These are phyloP conservation scores for Rosa multiflora DNA, from an alignment of 306 rosid species.

Conservation along the genomic window DNA sequence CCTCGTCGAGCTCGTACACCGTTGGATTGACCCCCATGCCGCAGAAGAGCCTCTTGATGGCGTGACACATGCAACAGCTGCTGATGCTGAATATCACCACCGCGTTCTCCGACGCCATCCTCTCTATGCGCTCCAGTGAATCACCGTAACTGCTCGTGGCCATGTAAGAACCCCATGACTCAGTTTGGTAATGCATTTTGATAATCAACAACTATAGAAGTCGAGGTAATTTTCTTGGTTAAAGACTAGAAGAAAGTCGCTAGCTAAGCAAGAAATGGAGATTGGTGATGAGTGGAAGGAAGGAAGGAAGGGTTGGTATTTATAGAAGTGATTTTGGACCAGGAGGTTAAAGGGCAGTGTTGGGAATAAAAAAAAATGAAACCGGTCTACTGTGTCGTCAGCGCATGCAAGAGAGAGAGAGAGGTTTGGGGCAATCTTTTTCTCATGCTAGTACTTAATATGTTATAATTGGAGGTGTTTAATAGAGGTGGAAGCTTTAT, in stretches of 20 bases:
- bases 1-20: constrained; percentile 71
- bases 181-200: constrained; percentile 59
- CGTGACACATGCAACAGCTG: constrained; percentile 90
- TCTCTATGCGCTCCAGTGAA: constrained; percentile 51
- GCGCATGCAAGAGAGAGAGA: constrained; percentile 39
- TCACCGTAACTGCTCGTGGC: constrained; percentile 26
- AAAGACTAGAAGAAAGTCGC: neutral
- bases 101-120: constrained; percentile 70
- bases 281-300: constrained; percentile 23
- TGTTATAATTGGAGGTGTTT: neutral
- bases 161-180: constrained; percentile 53
- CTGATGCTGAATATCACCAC: constrained; percentile 84
- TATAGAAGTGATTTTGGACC: constrained; percentile 44
- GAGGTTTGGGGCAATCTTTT: neutral
- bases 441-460: constrained; percentile 1
- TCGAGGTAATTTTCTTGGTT: neutral
- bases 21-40: constrained; percentile 92
- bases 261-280: neutral
- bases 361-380: constrained; percentile 24
- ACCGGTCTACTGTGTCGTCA: constrained; percentile 35
- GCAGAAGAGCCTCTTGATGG: constrained; percentile 75
- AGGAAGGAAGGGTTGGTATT: constrained; percentile 37
- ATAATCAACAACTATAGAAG: neutral
- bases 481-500: neutral
- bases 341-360: constrained; percentile 18